These are phyloP conservation scores for Fusarium udum DNA, from an alignment of 2,329 filamentous ascomycete genomes.

Conservation along the genomic window DNA sequence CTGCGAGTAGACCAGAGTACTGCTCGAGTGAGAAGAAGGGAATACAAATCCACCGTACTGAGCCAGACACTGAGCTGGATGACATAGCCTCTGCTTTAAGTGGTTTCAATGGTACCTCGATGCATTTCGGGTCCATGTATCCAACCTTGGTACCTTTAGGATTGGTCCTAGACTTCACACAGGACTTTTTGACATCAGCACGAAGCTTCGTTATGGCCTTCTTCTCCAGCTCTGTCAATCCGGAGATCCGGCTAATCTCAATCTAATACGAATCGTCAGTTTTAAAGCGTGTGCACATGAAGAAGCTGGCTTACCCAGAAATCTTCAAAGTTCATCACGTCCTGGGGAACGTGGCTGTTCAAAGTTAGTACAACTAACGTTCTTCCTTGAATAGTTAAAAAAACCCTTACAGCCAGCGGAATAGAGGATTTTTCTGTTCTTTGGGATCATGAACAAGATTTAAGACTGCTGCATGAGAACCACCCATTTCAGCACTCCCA, in stretches of 20 bases:
- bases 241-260: conserved; percentile 48
- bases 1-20: conserved; percentile 52
- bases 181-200: conserved; percentile 50
- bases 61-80: conserved; percentile 11
- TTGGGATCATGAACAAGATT: conserved; percentile 49
- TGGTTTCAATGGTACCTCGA: conserved; percentile 49
- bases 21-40: conserved; percentile 59
- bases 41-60: conserved; percentile 55
- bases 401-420: conserved; percentile 53
- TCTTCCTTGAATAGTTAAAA: neutral
- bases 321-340: conserved; percentile 54
- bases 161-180: conserved; percentile 50
- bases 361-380: conserved; percentile 22
- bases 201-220: conserved; percentile 50
- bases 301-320: conserved; percentile 47
- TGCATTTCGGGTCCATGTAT: conserved; percentile 53
- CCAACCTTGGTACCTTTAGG: conserved; percentile 51
- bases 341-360: conserved; percentile 50
- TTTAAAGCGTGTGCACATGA: no score
- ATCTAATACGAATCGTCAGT: conserved; percentile 35
- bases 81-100: conserved; percentile 30
- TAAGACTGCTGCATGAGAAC: conserved; percentile 48
- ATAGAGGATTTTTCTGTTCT: conserved; percentile 48
- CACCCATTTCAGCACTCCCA: conserved; percentile 50
- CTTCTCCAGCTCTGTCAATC: conserved; percentile 48